Evolutionary conservation across 2,329 filamentous ascomycete genomes (phyloP).

Genomic region (Xylariaceae sp.): DNA sequence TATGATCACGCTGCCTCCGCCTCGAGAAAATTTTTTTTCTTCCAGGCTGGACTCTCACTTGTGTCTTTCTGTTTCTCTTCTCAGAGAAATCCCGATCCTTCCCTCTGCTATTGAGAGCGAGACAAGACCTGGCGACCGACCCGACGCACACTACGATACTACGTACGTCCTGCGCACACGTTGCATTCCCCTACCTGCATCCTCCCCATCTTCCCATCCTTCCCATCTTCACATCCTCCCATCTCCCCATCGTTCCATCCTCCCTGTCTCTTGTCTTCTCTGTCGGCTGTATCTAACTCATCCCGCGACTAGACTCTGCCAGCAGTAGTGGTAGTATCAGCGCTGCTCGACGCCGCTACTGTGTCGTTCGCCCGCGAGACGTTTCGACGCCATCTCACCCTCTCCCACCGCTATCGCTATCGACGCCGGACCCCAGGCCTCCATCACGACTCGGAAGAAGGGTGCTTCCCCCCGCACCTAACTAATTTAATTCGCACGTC

Average conservation of each 20-base stretch:
- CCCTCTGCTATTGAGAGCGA: constrained; percentile 12
- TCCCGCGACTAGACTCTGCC: constrained; percentile 13
- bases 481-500: constrained; percentile 21
- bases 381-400: constrained; percentile 16
- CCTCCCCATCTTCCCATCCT: constrained; percentile 1
- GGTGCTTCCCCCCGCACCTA: constrained; percentile 11
- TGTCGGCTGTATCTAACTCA: constrained; percentile 8
- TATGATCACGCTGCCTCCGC: constrained; percentile 19
- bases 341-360: background rate
- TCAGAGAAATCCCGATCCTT: constrained; percentile 26
- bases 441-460: constrained; percentile 7
- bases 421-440: constrained; percentile 11
- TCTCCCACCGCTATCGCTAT: constrained; percentile 1
- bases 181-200: constrained; percentile 6
- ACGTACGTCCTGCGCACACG: constrained; percentile 20
- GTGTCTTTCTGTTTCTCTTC: constrained; percentile 30
- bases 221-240: background rate
- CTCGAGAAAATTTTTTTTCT: constrained; percentile 18
- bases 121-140: constrained; percentile 21
- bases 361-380: constrained; percentile 21
- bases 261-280: background rate
- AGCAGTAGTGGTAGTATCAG: constrained; percentile 5
- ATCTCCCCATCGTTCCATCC: too few relatives aligned
- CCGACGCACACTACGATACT: constrained; percentile 14
- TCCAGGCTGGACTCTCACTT: constrained; percentile 25